Evolutionary conservation across 805 yeast species (phyloP), one percentile per base, ranked within the genome.

Genomic region (Saccharomycopsis sp.): DNA sequence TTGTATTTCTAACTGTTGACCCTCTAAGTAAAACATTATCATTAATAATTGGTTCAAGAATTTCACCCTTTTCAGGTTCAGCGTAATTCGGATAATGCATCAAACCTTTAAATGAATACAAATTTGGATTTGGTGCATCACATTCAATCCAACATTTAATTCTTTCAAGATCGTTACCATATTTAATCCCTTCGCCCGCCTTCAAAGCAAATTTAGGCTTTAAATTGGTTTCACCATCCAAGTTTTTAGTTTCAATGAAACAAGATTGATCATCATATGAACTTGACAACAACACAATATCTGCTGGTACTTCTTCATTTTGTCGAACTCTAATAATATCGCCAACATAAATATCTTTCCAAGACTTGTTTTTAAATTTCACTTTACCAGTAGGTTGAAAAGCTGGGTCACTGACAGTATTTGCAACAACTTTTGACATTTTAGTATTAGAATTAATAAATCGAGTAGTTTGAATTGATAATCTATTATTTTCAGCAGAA

Each of bases 271-370:
- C 93, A 4, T 71, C 70, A 54, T 79, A 86, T 29, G 85, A 77
- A 0, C 89, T 76, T 8, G 87, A 71, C 20, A 84, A 61, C 17
- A 84, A 70, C 16, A 80, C 65, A 38, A 84, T 63, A 61, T 84
- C 94, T 28, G 88, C 90, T 1, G 94, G 94, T 14, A 84, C 72
- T 56, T 80, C 85, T 51, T 82, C 86, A 59, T 85, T 80, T 51
- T 77, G 77, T 49, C 77, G 70, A 17, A 84, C 70, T 51, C 85
- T 69, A 31, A 85, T 66, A 44, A 81, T 64, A 59, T 85, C 90
- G 39, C 94, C 94, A 21, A 83, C 90, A 48, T 70, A 71, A 35
- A 83, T 78, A 53, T 75, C 76, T 60, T 84, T 84, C 94, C 94
- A 84, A 50, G 66, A 70, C 41, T 70, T 70, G 27, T 71, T 70